phyloP scores from a whole-genome alignment of 495 filamentous ascomycete species.

The Penicillium maclennaniae region DNA sequence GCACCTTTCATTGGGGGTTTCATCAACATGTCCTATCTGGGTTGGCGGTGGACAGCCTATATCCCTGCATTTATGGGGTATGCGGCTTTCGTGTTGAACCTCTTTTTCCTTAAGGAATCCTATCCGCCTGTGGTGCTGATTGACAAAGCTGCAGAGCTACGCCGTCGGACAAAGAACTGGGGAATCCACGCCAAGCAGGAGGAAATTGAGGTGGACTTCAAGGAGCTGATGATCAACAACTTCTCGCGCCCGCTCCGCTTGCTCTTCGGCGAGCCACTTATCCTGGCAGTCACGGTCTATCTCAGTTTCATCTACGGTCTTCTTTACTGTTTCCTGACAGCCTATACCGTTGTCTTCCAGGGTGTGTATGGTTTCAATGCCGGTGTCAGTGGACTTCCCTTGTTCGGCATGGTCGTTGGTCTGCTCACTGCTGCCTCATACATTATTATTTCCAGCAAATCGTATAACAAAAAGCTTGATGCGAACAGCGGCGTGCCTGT shows the following conservation, averaged over 20 bases:
- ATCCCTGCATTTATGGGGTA: conserved; percentile 74
- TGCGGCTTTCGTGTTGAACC: conserved; percentile 60
- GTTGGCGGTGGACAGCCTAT: conserved; percentile 90
- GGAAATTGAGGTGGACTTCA: conserved; percentile 82
- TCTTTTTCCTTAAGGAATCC: conserved; percentile 77
- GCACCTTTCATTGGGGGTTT: conserved; percentile 88
- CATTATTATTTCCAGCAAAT: conserved; percentile 21
- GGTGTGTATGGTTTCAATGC: conserved; percentile 34
- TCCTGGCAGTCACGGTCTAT: conserved; percentile 28
- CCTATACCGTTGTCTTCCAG: conserved; percentile 43
- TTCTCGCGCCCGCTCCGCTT: conserved; percentile 30
- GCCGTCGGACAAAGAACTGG: conserved; percentile 84
- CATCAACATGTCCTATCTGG: conserved; percentile 46
- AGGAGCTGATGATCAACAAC: conserved; percentile 47
- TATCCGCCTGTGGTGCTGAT: conserved; percentile 83
- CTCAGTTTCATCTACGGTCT: conserved; percentile 41
- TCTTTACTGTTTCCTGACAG: conserved; percentile 45
- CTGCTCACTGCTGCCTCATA: conserved; percentile 33
- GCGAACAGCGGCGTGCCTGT: conserved; percentile 71
- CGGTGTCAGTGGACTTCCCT: conserved; percentile 37
- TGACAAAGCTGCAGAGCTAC: conserved; percentile 71
- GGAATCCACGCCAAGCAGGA: conserved; percentile 93
- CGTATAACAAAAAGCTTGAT: conserved; percentile 56
- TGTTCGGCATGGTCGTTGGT: conserved; percentile 45
- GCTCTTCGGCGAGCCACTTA: conserved; percentile 27